Evolutionary conservation across 2,329 filamentous ascomycete genomes (phyloP), one percentile per base, ranked within the genome.

Genomic region (Colletotrichum abscissum): DNA sequence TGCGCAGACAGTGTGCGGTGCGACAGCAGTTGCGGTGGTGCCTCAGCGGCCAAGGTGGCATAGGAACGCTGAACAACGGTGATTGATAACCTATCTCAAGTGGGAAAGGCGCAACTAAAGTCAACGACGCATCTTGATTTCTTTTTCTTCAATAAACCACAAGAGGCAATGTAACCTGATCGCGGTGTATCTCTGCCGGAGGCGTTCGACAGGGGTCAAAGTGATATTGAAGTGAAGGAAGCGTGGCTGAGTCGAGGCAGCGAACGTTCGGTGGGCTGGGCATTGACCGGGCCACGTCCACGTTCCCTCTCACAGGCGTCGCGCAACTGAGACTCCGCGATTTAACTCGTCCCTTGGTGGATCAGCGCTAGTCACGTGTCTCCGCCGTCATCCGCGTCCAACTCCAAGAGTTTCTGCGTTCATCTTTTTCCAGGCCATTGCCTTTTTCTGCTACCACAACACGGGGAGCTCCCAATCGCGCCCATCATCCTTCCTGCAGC

Each of bases 391-490:
- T 73, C 69, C 70, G 69, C 70, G 73, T 73, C 64, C 64, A 69
- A 73, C 58, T 74, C 73, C 64, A 73, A 74, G 73, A 73, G 63
- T 73, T 74, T 73, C 73, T 74, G 64, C 71, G 67, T 74, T 74
- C 67, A 70, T 71, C 71, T 74, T 74, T 74, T 73, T 66, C 72
- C 63, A 74, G 68, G 28, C 70, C 55, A 38, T 69, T 60, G 69
- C 38, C 67, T 72, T 59, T 58, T 74, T 63, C 52, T 67, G 67
- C 72, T 76, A 79, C 75, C 79, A 81, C 76, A 78, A 80, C 77
- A 78, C 78, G 79, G 76, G 77, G 75, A 78, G 78, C 79, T 78
- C 73, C 75, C 78, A 81, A 78, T 79, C 78, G 80, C 80, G 80
- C 78, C 76, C 77, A 77, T 73, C 76, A 81, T 81, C 79, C 63